These are phyloP conservation scores for Conringia planisiliqua DNA, from an alignment of 345 rosid species.

Conservation along the genomic window DNA sequence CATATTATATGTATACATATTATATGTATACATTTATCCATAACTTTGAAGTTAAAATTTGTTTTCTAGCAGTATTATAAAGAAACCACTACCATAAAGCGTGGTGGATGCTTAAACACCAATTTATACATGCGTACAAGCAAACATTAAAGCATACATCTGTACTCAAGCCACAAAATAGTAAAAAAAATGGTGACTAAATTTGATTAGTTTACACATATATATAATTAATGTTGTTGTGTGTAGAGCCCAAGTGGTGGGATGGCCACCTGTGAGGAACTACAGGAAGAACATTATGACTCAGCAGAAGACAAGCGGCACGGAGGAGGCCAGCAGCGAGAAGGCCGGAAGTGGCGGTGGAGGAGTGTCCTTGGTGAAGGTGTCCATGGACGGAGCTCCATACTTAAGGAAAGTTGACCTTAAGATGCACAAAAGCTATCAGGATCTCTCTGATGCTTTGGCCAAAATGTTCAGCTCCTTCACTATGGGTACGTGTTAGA, in stretches of 20 bases:
- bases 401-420: slow-evolving; percentile 93
- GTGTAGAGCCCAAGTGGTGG: slow-evolving; percentile 81
- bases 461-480: slow-evolving; percentile 96
- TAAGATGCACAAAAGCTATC: slow-evolving; percentile 84
- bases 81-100: neutral
- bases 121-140: slow-evolving; percentile 20
- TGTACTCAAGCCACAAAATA: neutral
- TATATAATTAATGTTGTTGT: neutral
- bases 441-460: slow-evolving; percentile 79
- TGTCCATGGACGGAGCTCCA: slow-evolving; percentile 97
- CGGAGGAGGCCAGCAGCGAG: slow-evolving; percentile 33
- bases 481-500: slow-evolving; percentile 65
- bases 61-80: neutral
- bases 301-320: slow-evolving; percentile 46
- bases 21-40: neutral
- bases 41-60: neutral
- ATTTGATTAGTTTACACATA: neutral
- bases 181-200: neutral
- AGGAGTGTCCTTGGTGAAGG: slow-evolving; percentile 62
- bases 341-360: slow-evolving; percentile 36
- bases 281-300: slow-evolving; percentile 88
- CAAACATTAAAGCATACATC: slow-evolving; percentile 8
- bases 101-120: slow-evolving; percentile 17
- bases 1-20: neutral
- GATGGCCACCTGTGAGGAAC: slow-evolving; percentile 96